Percentiles rank a stretch among this genome's conserved stretches.
These are phyloP conservation scores for Chlamydomonas reinhardtii DNA, from an alignment of 163 green algal species.

Conservation along the genomic window DNA sequence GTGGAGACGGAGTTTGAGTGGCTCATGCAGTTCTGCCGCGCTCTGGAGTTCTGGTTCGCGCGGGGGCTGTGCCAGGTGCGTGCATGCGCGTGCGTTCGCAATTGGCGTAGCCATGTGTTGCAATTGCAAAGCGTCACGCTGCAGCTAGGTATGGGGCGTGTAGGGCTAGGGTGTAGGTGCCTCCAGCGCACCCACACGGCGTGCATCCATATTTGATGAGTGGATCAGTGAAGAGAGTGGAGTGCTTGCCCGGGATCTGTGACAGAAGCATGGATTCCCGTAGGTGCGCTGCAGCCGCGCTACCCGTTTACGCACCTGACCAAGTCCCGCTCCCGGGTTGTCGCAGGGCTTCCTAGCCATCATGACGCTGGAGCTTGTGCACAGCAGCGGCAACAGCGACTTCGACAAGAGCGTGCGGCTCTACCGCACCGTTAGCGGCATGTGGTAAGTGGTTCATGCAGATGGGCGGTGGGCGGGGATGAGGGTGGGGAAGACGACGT, in stretches of 20 bases:
- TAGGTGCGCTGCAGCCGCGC: background rate
- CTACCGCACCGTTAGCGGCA: conserved; percentile 27
- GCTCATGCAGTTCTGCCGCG: conserved; percentile 37
- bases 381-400: conserved; percentile 41
- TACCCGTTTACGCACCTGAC: no score
- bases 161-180: no score
- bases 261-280: background rate
- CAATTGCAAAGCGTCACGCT: background rate
- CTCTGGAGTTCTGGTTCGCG: conserved; percentile 32
- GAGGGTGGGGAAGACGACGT: no score
- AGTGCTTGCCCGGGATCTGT: no score
- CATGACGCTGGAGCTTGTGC: conserved; percentile 40
- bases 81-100: background rate
- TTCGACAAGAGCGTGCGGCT: conserved; percentile 34
- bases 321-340: no score
- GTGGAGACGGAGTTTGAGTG: conserved; percentile 37
- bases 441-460: conserved; percentile 2
- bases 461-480: background rate
- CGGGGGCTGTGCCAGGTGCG: conserved; percentile 21
- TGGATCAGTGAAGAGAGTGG: no score
- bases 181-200: no score
- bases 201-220: no score
- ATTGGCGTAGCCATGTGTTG: background rate
- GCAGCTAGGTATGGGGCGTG: background rate
- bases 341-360: conserved; percentile 34